phyloP scores from a whole-genome alignment of 768 basidiomycete species.

The Suillus cothurnatus region DNA sequence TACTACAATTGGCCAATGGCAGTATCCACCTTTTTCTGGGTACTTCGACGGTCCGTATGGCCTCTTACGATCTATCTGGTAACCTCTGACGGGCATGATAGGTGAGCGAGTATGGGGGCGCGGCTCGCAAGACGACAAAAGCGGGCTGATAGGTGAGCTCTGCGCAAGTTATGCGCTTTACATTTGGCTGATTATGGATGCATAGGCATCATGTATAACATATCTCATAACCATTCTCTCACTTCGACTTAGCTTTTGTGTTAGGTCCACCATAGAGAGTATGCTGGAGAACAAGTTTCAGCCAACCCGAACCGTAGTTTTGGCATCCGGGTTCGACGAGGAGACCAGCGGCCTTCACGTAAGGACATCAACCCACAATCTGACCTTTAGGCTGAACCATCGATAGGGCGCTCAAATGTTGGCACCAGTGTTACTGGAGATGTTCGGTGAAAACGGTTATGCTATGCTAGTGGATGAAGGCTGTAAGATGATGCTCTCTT shows the following conservation, averaged over 20 bases:
- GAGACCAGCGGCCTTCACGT: constrained; percentile 59
- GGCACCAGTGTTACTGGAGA: constrained; percentile 48
- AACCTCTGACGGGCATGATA: constrained; percentile 4
- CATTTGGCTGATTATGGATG: background rate
- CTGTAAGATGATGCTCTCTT: constrained; percentile 43
- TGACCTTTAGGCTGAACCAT: background rate
- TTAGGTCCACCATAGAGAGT: constrained; percentile 59
- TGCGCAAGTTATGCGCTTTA: background rate
- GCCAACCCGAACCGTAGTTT: constrained; percentile 63
- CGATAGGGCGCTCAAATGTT: constrained; percentile 57
- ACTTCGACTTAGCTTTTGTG: background rate
- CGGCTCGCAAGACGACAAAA: constrained; percentile 61
- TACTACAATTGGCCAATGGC: constrained; percentile 58
- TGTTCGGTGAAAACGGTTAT: constrained; percentile 73
- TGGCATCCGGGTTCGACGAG: constrained; percentile 78
- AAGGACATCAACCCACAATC: constrained; percentile 10
- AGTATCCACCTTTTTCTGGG: constrained; percentile 64
- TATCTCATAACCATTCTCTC: constrained; percentile 2
- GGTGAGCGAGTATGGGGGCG: constrained; percentile 51
- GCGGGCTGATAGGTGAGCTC: constrained; percentile 51
- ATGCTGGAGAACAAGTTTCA: constrained; percentile 63
- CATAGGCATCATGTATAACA: constrained; percentile 49
- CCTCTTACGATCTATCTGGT: background rate
- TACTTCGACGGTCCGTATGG: constrained; percentile 49
- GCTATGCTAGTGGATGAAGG: constrained; percentile 90